A percentile compares a stretch with the other conserved stretches of the same genome.
Evolutionary conservation across 768 basidiomycete species (phyloP).

Genomic region (Boletus rubroflammeus): DNA sequence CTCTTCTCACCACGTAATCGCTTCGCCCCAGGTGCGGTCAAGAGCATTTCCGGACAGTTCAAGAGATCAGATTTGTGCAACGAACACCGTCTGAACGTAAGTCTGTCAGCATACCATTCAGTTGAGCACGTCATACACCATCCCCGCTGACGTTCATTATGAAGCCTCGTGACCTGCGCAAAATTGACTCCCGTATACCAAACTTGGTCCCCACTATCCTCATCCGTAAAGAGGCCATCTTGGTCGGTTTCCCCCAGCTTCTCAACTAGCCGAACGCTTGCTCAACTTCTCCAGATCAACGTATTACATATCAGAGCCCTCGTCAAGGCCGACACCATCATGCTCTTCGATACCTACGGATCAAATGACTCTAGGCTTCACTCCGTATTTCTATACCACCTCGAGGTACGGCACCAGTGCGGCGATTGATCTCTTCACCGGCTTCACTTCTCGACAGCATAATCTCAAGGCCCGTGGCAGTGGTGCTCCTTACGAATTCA

Average conservation of each 20-base stretch:
- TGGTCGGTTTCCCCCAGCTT: conserved; percentile 49
- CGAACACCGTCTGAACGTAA: conserved; percentile 87
- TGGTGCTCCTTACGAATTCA: conserved; percentile 83
- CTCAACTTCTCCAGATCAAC: conserved; percentile 57
- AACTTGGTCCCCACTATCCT: conserved; percentile 95
- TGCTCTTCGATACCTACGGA: conserved; percentile 91
- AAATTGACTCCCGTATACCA: conserved; percentile 92
- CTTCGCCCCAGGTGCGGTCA: conserved; percentile 63
- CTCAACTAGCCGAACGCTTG: conserved; percentile 3
- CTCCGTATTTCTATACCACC: conserved; percentile 82
- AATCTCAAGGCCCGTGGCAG: conserved; percentile 72
- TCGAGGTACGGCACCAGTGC: conserved; percentile 53
- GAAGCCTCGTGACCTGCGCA: conserved; percentile 92
- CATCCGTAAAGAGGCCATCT: conserved; percentile 79
- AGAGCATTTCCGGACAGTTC: conserved; percentile 85
- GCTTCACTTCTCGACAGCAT: conserved; percentile 48
- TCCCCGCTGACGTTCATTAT: conserved; percentile 24
- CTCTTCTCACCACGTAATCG: conserved; percentile 27
- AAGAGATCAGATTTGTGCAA: conserved; percentile 85
- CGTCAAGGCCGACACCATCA: conserved; percentile 87
- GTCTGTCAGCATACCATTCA: conserved; percentile 28
- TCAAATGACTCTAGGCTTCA: conserved; percentile 82
- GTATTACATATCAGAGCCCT: conserved; percentile 93
- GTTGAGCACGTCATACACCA: conserved; percentile 16
- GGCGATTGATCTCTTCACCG: conserved; percentile 6